Evolutionary conservation across 306 rosid genomes (phyloP), one percentile per base, ranked within the genome.

Genomic region (Prunus mume): DNA sequence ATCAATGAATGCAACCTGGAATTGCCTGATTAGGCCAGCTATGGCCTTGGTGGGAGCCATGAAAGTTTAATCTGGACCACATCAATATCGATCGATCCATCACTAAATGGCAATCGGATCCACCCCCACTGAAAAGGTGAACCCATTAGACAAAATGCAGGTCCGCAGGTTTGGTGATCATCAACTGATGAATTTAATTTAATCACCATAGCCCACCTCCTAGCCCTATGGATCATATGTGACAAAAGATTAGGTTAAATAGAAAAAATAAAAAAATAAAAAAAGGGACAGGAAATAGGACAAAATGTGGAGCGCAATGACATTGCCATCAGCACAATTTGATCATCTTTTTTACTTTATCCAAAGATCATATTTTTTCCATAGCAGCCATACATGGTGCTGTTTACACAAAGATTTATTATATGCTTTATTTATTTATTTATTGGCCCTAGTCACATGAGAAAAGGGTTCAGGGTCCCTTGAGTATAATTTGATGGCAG

Each of bases 21-120:
- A 38, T 71, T 72, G 49, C 67, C 75, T 83, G 61, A 75, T 54
- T 81, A 62, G 75, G 81, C 82, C 83, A 88, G 65, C 75, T 28
- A 73, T 11, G 88, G n/a, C n/a, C 10, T 86, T 82, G 81, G 91
- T 76, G 75, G 74, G 80, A 78, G 71, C 80, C 84, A 83, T 79
- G 22, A 46, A 38, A 76, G 67, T 77, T 82, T 58, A 22, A 34
- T 51, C 64, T 83, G 74, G 80, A 84, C 79, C 47, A 66, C 62
- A 52, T 28, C 12, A 74, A 38, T 38, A 38, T 38, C 43, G 9
- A 61, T 41, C 52, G 4, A 25, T 30, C 12, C 45, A 27, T 30
- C 45, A 63, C 45, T 20, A 63, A 63, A 63, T 47, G 12, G 57
- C 57, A 77, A 66, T 76, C 34, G 76, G 65, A 56, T 65, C 70